Evolutionary conservation across 2,329 filamentous ascomycete species (phyloP).

Genomic region (Cladorrhinum sp.): DNA sequence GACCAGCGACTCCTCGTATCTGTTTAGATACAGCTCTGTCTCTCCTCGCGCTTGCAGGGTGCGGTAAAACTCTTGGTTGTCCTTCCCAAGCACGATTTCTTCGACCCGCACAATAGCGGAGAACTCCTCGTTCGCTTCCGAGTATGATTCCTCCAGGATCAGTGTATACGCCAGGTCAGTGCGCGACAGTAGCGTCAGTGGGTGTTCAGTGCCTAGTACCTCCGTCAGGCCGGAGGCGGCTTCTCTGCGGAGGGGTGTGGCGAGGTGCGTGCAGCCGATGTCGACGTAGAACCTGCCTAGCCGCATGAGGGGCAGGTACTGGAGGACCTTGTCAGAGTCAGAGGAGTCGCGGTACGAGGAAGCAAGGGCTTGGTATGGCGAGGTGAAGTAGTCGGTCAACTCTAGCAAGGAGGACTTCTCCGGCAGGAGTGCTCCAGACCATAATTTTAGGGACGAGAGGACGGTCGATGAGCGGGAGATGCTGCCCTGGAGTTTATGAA

Average conservation of each 20-base stretch:
- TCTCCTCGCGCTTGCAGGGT: background rate
- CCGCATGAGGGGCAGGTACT: conserved; percentile 8
- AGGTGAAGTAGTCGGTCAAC: conserved; percentile 5
- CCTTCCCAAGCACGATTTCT: background rate
- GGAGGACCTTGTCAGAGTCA: conserved; percentile 1
- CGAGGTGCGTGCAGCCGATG: background rate
- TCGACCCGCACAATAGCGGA: background rate
- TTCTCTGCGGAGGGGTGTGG: background rate
- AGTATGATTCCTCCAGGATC: background rate
- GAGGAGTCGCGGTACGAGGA: background rate
- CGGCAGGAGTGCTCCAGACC: background rate
- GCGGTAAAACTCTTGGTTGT: background rate
- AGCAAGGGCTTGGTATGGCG: background rate
- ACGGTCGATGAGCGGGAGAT: background rate
- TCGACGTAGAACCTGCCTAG: conserved; percentile 7
- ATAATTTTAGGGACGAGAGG: background rate
- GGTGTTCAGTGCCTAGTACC: conserved; percentile 1
- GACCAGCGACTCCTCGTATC: background rate
- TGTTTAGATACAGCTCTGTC: conserved; percentile 2
- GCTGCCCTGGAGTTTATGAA: background rate
- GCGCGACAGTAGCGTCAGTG: conserved; percentile 3
- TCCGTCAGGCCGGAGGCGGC: background rate
- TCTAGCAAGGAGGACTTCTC: background rate
- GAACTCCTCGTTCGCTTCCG: background rate
- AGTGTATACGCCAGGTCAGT: background rate